Evolutionary conservation across 192 early-diverging fungal genomes (phyloP), one percentile per base, ranked within the genome.

Genomic region (Globomyces pollinis-pini): DNA sequence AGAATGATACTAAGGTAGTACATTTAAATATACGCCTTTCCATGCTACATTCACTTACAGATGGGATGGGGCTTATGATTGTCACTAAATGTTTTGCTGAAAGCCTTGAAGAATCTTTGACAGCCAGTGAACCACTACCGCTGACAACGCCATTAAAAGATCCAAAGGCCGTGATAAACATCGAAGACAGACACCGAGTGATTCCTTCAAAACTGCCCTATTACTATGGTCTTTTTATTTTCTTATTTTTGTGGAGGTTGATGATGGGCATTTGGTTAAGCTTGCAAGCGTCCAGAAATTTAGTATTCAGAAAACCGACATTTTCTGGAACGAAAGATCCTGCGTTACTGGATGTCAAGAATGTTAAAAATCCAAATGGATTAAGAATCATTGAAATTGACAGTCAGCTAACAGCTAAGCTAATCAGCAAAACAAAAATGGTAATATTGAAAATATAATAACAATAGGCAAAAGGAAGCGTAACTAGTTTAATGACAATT

Each of bases 41-140:
- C 21, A 55, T 55, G 8, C 53, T 55, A 9, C 53, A 55, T 28
- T 28, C 38, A 12, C 31, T 55, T 11, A 55, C 53, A 12, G 53
- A 55, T 55, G 53, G 53, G 16, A 38, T 55, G 20, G 53, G 53
- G 9, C 23, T 34, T 21, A 41, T 28, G 7, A 35, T 41, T 20
- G 33, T 55, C n/a, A 41, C 23, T 18, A 36, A 41, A 24, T 41
- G 20, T 4, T 28, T 38, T 11, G 53, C 29, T 5, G 53, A 55
- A 41, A 38, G 23, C n/a, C 31, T 55, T 6, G 7, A 36, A 24
- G 20, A 33, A 34, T 4, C 53, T 8, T 33, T 55, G 7, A 36
- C 34, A 3, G 20, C 11, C 7, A 36, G 23, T 11, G 12, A 4
- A 0, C 6, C 29, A 7, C 7, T 55, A 20, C 13, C 34, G 2